Base-by-base conservation (phyloP, 2,329 filamentous ascomycete genomes). In the Gaeumannomyces tritici region DNA sequence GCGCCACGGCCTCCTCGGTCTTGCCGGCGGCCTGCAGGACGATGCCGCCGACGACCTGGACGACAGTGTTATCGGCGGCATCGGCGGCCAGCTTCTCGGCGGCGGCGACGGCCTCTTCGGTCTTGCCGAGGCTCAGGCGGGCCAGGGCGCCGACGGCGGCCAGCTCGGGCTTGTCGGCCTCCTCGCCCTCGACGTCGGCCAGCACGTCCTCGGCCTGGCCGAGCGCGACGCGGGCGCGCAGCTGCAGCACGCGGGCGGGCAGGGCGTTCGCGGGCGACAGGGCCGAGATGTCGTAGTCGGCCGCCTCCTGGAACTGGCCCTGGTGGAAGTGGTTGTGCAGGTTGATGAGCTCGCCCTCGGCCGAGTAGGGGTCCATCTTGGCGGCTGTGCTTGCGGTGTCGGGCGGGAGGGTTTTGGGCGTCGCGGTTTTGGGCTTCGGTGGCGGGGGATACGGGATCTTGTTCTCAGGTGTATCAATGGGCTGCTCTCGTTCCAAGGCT, bases 271-370 rank as follows among this genome's bases (percentile, higher is more conserved):
- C 86, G 66, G 87, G 69, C 57, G 90, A 95, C 71, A 98, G 89
- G 64, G 87, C 81, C 7, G 89, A 86, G 56, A 87, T 89, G 75
- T 96, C 89, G 77, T 92, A 96, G 78, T 95, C 89, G 75, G 96
- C 76, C 66, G 96, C 93, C 72, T 88, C 82, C 72, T 90, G 84
- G 82, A 91, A 96, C 80, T 96, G 93, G 72, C 90, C 92, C 75
- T 88, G 85, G 74, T 88, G 83, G 77, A 89, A 89, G 76, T 85
- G 75, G 75, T 84, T 88, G 78, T 88, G 85, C 67, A 89, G 83
- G 76, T 87, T 89, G 73, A 89, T 83, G 69, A 89, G 77, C 78
- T 89, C 87, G 76, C 86, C 86, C 75, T 89, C 86, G 66, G 85
- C 81, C 59, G 85, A 88, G 74, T 87, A 89, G 67, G 86, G 85